phyloP scores from a whole-genome alignment of 2,329 filamentous ascomycete genomes.

The Ophiostoma sp. region DNA sequence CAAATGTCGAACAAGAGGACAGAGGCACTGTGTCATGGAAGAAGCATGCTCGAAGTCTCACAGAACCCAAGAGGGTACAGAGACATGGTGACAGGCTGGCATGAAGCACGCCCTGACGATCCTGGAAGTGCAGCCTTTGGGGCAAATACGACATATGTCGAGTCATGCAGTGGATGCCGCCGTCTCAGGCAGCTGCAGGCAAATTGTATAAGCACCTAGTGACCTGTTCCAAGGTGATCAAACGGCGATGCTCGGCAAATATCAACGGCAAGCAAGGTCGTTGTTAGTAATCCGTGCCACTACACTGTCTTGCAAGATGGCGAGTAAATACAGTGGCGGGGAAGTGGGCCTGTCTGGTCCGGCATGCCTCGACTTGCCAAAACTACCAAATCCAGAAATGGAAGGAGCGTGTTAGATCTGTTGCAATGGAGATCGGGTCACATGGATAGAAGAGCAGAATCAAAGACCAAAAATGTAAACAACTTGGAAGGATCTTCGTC shows the following conservation, averaged over 20 bases:
- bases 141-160: conserved; percentile 13
- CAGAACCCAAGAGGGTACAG: neutral
- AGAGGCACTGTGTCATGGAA: neutral
- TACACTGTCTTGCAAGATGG: neutral
- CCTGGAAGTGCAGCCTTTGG: conserved; percentile 11
- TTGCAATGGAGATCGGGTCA: neutral
- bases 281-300: neutral
- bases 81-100: neutral
- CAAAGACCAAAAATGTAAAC: neutral
- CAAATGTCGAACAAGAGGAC: too few species aligned
- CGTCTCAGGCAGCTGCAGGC: neutral
- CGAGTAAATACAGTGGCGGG: neutral
- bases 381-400: neutral
- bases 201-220: neutral
- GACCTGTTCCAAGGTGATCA: neutral
- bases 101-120: neutral
- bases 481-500: neutral
- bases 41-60: neutral
- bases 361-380: neutral
- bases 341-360: conserved; percentile 1
- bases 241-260: neutral
- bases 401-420: neutral
- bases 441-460: neutral
- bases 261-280: neutral
- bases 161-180: neutral